phyloP scores from a whole-genome alignment of 495 filamentous ascomycete genomes.

The Tetracladium marchalianum region DNA sequence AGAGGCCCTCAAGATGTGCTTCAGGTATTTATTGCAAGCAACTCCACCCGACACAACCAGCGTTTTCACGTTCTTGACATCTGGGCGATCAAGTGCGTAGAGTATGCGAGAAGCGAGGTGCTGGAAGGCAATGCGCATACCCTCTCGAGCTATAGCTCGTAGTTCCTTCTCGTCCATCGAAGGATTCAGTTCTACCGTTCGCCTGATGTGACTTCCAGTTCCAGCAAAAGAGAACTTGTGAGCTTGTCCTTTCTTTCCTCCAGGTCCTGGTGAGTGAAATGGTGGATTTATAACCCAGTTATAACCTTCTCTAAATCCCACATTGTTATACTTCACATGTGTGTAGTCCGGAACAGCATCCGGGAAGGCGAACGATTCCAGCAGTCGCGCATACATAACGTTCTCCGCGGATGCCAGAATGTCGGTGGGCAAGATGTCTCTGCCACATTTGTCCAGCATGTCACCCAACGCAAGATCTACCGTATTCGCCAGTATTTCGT shows the following conservation, averaged over 20 bases:
- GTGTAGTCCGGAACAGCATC: conserved; percentile 31
- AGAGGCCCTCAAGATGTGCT: conserved; percentile 50
- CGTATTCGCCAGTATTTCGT: conserved; percentile 61
- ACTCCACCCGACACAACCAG: conserved; percentile 86
- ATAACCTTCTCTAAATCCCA: conserved; percentile 26
- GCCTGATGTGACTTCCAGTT: conserved; percentile 42
- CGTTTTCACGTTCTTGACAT: conserved; percentile 33
- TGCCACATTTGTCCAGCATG: conserved; percentile 73
- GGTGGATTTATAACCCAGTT: conserved; percentile 51
- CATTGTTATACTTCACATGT: conserved; percentile 18
- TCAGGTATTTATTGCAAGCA: conserved; percentile 70
- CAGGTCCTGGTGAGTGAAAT: conserved; percentile 33
- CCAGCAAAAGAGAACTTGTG: conserved; percentile 59
- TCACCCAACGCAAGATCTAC: conserved; percentile 75
- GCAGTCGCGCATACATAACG: conserved; percentile 66
- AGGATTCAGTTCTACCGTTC: conserved; percentile 25
- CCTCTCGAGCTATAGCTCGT: conserved; percentile 51
- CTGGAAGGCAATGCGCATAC: conserved; percentile 78
- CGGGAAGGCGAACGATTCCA: conserved; percentile 75
- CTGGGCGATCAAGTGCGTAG: conserved; percentile 42
- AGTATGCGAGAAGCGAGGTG: conserved; percentile 68
- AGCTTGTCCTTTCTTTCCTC: conserved; percentile 15
- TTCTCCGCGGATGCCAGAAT: conserved; percentile 21
- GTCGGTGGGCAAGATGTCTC: conserved; percentile 47
- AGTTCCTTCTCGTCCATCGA: conserved; percentile 41